A percentile compares a stretch with the other conserved stretches of the same genome.
Conservation (phyloP, 371 early-diverging fungal species). For the Apophysomyces sp. region DNA sequence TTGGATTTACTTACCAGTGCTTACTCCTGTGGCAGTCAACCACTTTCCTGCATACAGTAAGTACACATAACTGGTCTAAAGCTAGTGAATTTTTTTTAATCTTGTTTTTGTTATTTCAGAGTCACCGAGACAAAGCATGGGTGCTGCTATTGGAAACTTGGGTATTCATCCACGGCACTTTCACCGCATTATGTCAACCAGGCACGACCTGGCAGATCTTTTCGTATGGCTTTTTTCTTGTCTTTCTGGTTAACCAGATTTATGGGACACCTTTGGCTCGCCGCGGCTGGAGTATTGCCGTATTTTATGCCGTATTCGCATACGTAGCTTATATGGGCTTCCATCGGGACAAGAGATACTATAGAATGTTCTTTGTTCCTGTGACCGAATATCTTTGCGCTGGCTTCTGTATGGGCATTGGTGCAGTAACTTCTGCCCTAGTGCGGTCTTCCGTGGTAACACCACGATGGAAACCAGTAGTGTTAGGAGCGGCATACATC, state of each 20-base stretch:
- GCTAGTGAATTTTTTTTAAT: neutral
- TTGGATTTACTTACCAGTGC: constrained; percentile 43
- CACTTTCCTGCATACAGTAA: constrained; percentile 35
- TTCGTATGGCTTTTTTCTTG: constrained; percentile 33
- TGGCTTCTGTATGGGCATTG: constrained; percentile 16
- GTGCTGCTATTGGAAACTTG: constrained; percentile 33
- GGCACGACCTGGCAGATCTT: constrained; percentile 45
- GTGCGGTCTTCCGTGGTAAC: neutral
- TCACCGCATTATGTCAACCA: constrained; percentile 44
- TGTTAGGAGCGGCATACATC: constrained; percentile 7
- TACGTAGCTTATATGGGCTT: constrained; percentile 25
- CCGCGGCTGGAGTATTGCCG: neutral
- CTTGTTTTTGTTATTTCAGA: constrained; percentile 10
- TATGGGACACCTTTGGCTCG: constrained; percentile 25
- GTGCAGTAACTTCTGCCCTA: constrained; percentile 9
- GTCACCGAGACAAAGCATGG: constrained; percentile 41
- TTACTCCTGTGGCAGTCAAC: constrained; percentile 47
- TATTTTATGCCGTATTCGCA: constrained; percentile 14
- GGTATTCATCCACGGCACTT: constrained; percentile 41
- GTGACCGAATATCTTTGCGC: constrained; percentile 32
- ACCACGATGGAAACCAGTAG: neutral
- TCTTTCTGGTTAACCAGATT: constrained; percentile 39
- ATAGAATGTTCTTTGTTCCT: constrained; percentile 40
- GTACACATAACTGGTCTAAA: no score
- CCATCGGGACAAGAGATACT: constrained; percentile 25